Percentiles rank a stretch among this genome's conserved stretches.
These are phyloP conservation scores for Annulohypoxylon nitens DNA, from an alignment of 495 filamentous ascomycete species.

Conservation along the genomic window DNA sequence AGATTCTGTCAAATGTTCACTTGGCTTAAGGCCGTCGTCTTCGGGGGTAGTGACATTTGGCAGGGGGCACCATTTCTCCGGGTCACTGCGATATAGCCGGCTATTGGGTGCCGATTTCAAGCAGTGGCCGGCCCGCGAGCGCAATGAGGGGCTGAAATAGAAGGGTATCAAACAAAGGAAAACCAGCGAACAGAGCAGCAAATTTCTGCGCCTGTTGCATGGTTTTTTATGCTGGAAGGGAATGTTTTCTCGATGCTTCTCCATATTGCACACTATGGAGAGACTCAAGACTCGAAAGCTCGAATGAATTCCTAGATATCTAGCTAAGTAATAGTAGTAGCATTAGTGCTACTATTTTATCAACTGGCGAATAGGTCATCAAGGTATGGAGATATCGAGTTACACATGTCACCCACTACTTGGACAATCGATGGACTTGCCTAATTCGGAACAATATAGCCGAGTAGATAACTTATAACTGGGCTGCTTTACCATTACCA, in stretches of 20 bases:
- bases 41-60: slow-evolving; percentile 20
- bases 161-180: slow-evolving; percentile 27
- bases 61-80: slow-evolving; percentile 33
- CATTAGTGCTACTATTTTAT: slow-evolving; percentile 9
- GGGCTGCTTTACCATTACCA: background rate
- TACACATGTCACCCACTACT: background rate
- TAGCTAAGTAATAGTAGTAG: background rate
- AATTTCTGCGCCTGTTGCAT: slow-evolving; percentile 6
- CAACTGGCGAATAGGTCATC: background rate
- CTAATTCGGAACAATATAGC: slow-evolving; percentile 13
- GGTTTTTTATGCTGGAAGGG: slow-evolving; percentile 2
- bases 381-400: background rate
- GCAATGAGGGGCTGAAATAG: slow-evolving; percentile 17
- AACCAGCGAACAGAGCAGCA: slow-evolving; percentile 19
- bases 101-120: background rate
- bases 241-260: slow-evolving; percentile 18
- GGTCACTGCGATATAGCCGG: background rate
- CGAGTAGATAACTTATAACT: slow-evolving; percentile 19
- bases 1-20: slow-evolving; percentile 34
- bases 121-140: slow-evolving; percentile 8
- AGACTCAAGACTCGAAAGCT: background rate
- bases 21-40: slow-evolving; percentile 27
- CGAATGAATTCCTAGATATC: background rate
- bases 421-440: slow-evolving; percentile 7
- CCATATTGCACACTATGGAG: slow-evolving; percentile 13